Base-by-base conservation (phyloP, 768 basidiomycete genomes). In the Suillus fuscotomentosus region DNA sequence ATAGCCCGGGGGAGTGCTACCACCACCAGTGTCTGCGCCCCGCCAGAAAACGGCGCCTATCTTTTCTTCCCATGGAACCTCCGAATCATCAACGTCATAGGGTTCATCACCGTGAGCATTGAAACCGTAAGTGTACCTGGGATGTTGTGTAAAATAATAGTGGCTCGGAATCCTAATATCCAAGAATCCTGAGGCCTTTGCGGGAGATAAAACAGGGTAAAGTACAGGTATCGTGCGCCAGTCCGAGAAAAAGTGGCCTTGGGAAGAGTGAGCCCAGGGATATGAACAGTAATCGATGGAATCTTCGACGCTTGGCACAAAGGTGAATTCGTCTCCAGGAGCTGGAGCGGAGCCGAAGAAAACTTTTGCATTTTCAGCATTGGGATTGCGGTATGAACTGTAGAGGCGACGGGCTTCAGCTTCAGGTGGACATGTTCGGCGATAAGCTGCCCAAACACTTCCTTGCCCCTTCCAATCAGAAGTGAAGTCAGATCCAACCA, bases 221-320 rank as follows among this genome's bases (percentile, higher is more conserved):
- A 97, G 81, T 1, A 86, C 86, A 13, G 91, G 86, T 64, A 98
- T 88, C 0, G 90, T 91, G 24, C 96, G 82, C 92, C 94, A 97
- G 76, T 99, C 97, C 20, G 93, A 94, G 84, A 97, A 99, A 77
- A 97, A 98, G 76, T 95, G 95, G 13, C 96, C 95, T 73, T 99
- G 97, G 36, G 84, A 83, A 71, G 91, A 88, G 68, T 90, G 95
- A 22, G 91, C 88, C 78, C 92, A 90, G 0, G 97, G 95, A 41
- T 86, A 80, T 39, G 78, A 71, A 76, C 97, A 99, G 72, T 91
- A 95, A 71, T 96, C 88, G 66, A 86, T 83, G 5, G 81, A 79
- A 60, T 86, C 81, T n/a, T 92, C 87, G 11, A 88, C 87, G 2
- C 77, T 76, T 36, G 77, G 68, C 14, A 80, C 79, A 74, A 99